phyloP scores from a whole-genome alignment of 2,329 filamentous ascomycete genomes.

The Penicillium sp. region DNA sequence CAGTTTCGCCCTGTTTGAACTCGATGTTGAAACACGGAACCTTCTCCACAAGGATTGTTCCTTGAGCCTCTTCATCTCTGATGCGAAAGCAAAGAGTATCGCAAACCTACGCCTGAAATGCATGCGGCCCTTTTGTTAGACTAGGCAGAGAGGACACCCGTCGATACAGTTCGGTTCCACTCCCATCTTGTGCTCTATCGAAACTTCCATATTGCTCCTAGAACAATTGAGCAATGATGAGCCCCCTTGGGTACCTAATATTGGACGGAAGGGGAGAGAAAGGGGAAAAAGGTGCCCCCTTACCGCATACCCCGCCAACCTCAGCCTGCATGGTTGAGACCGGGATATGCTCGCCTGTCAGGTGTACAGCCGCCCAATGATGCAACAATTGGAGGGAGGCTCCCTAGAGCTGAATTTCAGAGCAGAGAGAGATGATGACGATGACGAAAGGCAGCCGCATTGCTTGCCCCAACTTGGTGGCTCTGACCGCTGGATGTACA shows the following conservation, averaged over 20 bases:
- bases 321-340: background rate
- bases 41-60: background rate
- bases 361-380: background rate
- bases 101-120: background rate
- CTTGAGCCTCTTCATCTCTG: background rate
- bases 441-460: background rate
- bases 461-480: background rate
- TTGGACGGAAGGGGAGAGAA: slow-evolving; percentile 3
- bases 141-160: background rate
- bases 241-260: slow-evolving; percentile 3
- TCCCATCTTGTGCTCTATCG: background rate
- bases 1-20: background rate
- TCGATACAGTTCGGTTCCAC: background rate
- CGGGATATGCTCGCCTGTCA: background rate
- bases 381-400: background rate
- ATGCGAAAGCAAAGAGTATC: background rate
- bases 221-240: background rate
- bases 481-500: background rate
- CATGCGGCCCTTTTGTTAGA: background rate
- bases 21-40: background rate
- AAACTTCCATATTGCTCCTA: slow-evolving; percentile 13
- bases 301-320: background rate
- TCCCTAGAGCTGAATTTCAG: background rate
- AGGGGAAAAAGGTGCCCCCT: background rate
- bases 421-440: background rate